phyloP scores from a whole-genome alignment of 1,284 basidiomycete genomes.

The Sanguinoderma infundibulare region DNA sequence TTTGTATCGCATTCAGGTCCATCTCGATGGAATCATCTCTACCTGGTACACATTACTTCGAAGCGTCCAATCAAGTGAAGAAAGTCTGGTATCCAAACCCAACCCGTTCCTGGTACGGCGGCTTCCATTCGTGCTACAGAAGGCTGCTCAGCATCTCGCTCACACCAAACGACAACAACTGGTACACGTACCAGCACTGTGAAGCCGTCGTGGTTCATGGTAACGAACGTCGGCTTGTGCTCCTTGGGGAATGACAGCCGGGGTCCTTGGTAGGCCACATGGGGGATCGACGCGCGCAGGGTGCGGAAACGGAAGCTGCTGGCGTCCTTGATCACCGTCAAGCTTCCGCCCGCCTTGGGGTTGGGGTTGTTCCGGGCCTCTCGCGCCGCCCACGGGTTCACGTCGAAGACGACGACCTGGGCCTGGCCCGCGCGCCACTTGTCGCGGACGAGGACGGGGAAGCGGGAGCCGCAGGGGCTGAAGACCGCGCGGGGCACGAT shows the following conservation, averaged over 20 bases:
- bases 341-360: background rate
- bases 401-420: constrained; percentile 6
- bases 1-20: background rate
- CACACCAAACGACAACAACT: background rate
- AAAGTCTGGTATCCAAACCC: constrained; percentile 12
- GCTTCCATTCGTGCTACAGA: constrained; percentile 7
- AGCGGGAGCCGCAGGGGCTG: constrained; percentile 4
- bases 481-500: background rate
- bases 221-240: constrained; percentile 8
- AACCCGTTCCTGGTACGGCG: constrained; percentile 8
- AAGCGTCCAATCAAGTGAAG: background rate
- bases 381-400: constrained; percentile 4
- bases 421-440: background rate
- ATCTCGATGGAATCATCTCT: background rate
- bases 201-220: constrained; percentile 5
- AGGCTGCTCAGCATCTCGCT: background rate
- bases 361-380: background rate
- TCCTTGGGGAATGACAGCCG: constrained; percentile 1
- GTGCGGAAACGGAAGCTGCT: background rate
- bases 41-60: background rate
- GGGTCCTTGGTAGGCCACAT: constrained; percentile 4
- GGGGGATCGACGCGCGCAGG: constrained; percentile 1
- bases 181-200: constrained; percentile 4
- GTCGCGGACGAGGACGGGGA: constrained; percentile 4
- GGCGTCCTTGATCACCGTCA: background rate